phyloP scores from a whole-genome alignment of 2,329 filamentous ascomycete genomes.

The Cytospora mali region DNA sequence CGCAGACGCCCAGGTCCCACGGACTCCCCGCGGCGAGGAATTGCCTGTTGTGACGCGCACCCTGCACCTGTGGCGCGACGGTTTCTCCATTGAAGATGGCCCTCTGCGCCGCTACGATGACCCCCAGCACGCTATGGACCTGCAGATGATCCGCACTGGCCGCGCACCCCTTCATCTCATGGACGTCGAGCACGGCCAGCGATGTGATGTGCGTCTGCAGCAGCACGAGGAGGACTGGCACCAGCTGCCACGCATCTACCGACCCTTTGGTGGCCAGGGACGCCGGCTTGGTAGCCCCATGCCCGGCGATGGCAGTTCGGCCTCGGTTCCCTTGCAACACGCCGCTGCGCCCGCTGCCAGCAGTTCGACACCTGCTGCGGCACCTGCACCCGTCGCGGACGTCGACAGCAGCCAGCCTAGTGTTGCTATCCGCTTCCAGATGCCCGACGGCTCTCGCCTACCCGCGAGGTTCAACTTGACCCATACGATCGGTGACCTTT shows the following conservation, averaged over 20 bases:
- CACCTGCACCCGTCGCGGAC: conserved; percentile 40
- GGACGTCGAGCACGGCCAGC: conserved; percentile 73
- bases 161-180: conserved; percentile 77
- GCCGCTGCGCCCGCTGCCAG: conserved; percentile 35
- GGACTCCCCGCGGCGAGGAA: conserved; percentile 33
- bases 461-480: conserved; percentile 81
- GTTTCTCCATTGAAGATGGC: conserved; percentile 84
- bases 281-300: conserved; percentile 77
- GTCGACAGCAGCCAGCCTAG: conserved; percentile 70
- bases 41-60: conserved; percentile 49
- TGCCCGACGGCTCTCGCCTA: conserved; percentile 75
- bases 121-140: conserved; percentile 69
- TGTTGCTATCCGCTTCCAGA: conserved; percentile 73
- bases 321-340: conserved; percentile 39
- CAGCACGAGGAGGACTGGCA: conserved; percentile 76
- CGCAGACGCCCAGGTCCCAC: conserved; percentile 52
- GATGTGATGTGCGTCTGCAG: conserved; percentile 77
- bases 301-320: conserved; percentile 54
- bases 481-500: conserved; percentile 77
- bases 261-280: conserved; percentile 72
- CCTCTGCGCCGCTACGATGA: conserved; percentile 78
- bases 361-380: conserved; percentile 11
- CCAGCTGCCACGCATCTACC: conserved; percentile 73
- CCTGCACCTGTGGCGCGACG: conserved; percentile 80
- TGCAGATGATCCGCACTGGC: conserved; percentile 76